These are phyloP conservation scores for Hygrocybe punicea DNA, from an alignment of 768 basidiomycete genomes.

Conservation along the genomic window DNA sequence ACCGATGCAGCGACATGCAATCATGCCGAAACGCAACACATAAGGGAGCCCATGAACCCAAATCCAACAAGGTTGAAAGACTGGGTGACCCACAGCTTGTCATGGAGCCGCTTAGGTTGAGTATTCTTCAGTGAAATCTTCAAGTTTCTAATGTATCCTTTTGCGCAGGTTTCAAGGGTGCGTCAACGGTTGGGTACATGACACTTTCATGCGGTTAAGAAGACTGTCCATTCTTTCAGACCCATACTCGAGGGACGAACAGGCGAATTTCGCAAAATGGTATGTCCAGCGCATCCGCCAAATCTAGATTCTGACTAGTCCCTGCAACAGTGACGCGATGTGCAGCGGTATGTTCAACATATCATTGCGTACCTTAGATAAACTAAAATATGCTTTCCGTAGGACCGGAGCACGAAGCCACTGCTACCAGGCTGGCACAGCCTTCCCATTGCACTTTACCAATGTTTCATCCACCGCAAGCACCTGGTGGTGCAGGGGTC, in stretches of 20 bases:
- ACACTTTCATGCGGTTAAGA: background rate
- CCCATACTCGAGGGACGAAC: constrained; percentile 59
- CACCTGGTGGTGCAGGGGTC: constrained; percentile 17
- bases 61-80: constrained; percentile 50
- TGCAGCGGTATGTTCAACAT: constrained; percentile 40
- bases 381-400: background rate
- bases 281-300: constrained; percentile 20
- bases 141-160: background rate
- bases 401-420: constrained; percentile 52
- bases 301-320: background rate
- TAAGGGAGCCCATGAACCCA: constrained; percentile 42
- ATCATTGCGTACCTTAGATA: background rate
- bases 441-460: constrained; percentile 56
- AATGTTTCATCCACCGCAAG: constrained; percentile 44
- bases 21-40: constrained; percentile 43
- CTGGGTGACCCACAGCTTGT: constrained; percentile 49
- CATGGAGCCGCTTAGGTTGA: constrained; percentile 56
- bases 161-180: constrained; percentile 53
- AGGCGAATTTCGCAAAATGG: constrained; percentile 53
- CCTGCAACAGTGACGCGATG: constrained; percentile 43
- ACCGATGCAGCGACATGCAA: constrained; percentile 39
- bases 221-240: constrained; percentile 30
- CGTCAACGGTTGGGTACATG: background rate
- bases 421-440: constrained; percentile 23
- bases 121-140: background rate